Conservation (phyloP, 2,329 filamentous ascomycete genomes). For the Phymatotrichopsis omnivora region DNA sequence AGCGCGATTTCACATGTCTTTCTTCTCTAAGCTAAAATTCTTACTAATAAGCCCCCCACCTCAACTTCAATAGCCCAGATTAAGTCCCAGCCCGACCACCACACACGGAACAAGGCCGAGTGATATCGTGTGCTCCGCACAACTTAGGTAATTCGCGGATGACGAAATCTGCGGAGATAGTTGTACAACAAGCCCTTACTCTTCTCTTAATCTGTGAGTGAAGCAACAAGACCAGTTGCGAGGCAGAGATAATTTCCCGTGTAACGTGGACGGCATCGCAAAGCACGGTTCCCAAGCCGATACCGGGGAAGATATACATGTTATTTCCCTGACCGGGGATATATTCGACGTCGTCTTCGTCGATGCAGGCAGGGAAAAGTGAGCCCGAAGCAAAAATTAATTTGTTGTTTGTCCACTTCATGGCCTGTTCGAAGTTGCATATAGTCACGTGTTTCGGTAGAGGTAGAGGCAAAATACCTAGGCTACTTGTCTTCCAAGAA, state of each 20-base stretch:
- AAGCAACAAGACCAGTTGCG: constrained; percentile 70
- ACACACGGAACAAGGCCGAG: too few species aligned
- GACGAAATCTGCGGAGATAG: constrained; percentile 56
- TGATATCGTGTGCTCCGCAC: too few species aligned
- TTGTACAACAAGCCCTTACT: constrained; percentile 85
- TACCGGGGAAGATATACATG: constrained; percentile 93
- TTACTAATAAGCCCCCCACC: too few species aligned
- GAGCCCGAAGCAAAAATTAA: constrained; percentile 95
- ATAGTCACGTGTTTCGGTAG: constrained; percentile 71
- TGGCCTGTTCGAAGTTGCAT: constrained; percentile 94
- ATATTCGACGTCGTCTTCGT: constrained; percentile 54
- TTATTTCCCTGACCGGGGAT: constrained; percentile 69
- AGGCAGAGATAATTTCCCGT: constrained; percentile 94
- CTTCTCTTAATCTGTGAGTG: constrained; percentile 67
- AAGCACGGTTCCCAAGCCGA: constrained; percentile 86
- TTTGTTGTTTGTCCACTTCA: constrained; percentile 79
- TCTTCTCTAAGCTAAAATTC: too few species aligned
- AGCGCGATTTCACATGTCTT: too few species aligned
- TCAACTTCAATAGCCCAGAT: too few species aligned
- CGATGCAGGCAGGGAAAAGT: too few species aligned
- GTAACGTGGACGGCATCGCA: constrained; percentile 79
- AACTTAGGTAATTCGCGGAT: too few species aligned
- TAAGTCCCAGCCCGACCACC: too few species aligned
- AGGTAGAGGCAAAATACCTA: constrained; percentile 52
- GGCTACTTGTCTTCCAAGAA: constrained; percentile 84